phyloP scores from a whole-genome alignment of 2,329 filamentous ascomycete species.

The Botrytis medusae region DNA sequence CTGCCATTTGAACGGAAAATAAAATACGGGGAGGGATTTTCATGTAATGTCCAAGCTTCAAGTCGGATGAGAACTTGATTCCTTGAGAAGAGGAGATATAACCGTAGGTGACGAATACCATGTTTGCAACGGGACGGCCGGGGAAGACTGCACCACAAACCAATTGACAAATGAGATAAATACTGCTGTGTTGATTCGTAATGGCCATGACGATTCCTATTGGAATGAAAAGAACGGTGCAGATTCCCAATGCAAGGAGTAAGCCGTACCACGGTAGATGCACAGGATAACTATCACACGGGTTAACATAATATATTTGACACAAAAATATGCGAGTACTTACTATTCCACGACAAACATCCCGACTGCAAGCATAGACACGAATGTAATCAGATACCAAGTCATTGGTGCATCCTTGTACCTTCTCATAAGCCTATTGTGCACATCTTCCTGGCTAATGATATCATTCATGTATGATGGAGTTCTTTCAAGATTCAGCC shows the following conservation, averaged over 20 bases:
- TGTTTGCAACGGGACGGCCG: conserved; percentile 83
- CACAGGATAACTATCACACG: conserved; percentile 63
- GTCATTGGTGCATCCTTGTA: conserved; percentile 79
- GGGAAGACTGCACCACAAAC: conserved; percentile 81
- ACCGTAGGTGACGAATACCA: conserved; percentile 90
- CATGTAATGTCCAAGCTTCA: conserved; percentile 88
- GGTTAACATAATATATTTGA: not conserved
- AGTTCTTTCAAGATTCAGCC: conserved; percentile 30
- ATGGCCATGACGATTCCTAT: conserved; percentile 93
- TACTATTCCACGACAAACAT: conserved; percentile 85
- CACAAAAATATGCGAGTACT: conserved; percentile 40
- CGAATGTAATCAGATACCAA: conserved; percentile 78
- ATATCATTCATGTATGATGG: conserved; percentile 53
- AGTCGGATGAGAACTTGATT: conserved; percentile 82
- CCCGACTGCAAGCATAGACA: conserved; percentile 73
- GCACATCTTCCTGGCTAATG: conserved; percentile 74
- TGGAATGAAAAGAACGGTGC: conserved; percentile 80
- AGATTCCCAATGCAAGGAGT: conserved; percentile 74
- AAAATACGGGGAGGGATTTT: conserved; percentile 79
- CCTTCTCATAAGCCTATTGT: conserved; percentile 77
- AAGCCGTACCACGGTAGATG: conserved; percentile 86
- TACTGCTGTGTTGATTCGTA: conserved; percentile 84
- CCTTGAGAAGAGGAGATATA: conserved; percentile 88
- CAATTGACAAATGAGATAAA: conserved; percentile 83
- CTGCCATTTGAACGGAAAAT: conserved; percentile 75